These are phyloP conservation scores for Sclerotinia nivalis DNA, from an alignment of 2,329 filamentous ascomycete species.

Conservation along the genomic window DNA sequence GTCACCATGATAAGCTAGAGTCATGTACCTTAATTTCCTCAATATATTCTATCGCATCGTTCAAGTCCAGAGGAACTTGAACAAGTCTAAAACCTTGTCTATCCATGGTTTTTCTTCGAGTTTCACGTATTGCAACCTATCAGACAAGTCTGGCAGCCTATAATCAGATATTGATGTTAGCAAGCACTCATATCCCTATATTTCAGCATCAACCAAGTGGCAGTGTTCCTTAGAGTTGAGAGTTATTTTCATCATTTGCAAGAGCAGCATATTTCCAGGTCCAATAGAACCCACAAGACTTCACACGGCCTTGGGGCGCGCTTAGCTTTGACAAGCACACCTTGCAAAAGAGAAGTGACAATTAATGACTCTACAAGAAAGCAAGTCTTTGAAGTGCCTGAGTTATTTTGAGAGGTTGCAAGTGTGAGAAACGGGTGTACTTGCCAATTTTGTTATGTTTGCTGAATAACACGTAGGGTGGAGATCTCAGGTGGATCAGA, in stretches of 20 bases:
- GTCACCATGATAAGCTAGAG: not conserved
- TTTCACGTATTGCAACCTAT: not conserved
- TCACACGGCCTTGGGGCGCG: not conserved
- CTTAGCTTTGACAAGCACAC: not conserved
- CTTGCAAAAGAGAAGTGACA: not conserved
- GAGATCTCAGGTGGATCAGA: no score
- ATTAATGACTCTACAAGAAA: not conserved
- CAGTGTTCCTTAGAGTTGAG: not conserved
- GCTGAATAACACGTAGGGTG: not conserved
- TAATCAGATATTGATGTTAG: not conserved
- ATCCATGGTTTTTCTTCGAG: not conserved
- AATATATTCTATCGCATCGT: not conserved
- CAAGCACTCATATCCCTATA: not conserved
- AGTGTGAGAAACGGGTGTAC: no score
- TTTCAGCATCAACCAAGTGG: no score
- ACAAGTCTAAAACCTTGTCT: not conserved
- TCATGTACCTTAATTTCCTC: not conserved
- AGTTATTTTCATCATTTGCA: not conserved
- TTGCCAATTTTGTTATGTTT: not conserved
- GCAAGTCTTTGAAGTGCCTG: not conserved
- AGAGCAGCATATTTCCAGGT: not conserved
- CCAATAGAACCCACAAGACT: not conserved
- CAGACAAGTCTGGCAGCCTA: fast-evolving
- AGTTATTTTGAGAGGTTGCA: not conserved
- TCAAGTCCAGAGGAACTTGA: no score